Evolutionary conservation across 352 stramenopile genomes (phyloP).

Genomic region (Globisporangium megalacanthum): DNA sequence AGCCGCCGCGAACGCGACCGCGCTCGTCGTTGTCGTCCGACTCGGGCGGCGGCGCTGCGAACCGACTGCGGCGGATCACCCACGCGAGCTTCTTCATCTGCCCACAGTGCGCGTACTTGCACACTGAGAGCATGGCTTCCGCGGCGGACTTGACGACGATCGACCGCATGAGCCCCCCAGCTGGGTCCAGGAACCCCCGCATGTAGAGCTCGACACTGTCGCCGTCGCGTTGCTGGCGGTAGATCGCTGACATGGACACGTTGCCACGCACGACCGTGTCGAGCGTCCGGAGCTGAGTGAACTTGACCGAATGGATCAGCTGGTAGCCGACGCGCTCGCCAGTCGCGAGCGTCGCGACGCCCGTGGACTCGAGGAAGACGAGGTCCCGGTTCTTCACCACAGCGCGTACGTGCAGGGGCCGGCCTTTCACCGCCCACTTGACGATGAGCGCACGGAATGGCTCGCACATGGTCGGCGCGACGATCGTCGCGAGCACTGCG

Average conservation of each 20-base stretch:
- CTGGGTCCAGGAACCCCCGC: conserved; percentile 25
- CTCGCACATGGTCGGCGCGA: conserved; percentile 29
- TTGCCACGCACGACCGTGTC: conserved; percentile 32
- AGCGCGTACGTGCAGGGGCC: conserved; percentile 34
- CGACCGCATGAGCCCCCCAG: conserved; percentile 29
- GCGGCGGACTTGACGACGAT: conserved; percentile 27
- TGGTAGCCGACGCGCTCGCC: conserved; percentile 55
- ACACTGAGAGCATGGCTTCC: conserved; percentile 25
- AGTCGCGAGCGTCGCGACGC: conserved; percentile 36
- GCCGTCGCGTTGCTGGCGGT: conserved; percentile 27
- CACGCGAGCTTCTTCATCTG: conserved; percentile 70
- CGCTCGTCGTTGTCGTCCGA: not conserved
- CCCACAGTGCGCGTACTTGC: conserved; percentile 36
- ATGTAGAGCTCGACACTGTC: conserved; percentile 48
- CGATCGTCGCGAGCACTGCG: conserved; percentile 41
- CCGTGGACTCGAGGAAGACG: conserved; percentile 63
- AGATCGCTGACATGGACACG: conserved; percentile 50
- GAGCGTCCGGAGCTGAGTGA: conserved; percentile 35
- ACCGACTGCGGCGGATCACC: conserved; percentile 18
- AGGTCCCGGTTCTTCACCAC: conserved; percentile 60
- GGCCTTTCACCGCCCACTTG: conserved; percentile 60
- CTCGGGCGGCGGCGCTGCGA: not conserved
- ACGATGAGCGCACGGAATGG: conserved; percentile 55
- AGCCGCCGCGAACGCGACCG: not conserved
- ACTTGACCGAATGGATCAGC: conserved; percentile 50